Evolutionary conservation across 345 rosid genomes (phyloP).

Genomic region (Eucalyptus sp.): DNA sequence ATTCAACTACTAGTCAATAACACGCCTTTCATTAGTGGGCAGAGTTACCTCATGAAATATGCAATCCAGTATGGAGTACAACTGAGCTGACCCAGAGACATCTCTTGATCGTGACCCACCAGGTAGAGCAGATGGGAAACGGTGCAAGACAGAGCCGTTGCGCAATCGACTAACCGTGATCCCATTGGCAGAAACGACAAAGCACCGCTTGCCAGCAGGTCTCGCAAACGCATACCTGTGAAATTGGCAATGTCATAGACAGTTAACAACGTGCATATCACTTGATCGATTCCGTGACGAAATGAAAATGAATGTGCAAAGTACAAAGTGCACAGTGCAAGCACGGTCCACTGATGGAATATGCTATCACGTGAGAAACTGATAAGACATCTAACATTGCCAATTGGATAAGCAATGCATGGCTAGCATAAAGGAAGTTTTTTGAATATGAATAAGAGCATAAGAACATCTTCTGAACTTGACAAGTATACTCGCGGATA

Average conservation of each 20-base stretch:
- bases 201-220: constrained; percentile 86
- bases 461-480: not conserved
- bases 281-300: not conserved
- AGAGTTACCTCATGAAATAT: constrained; percentile 80
- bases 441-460: not conserved
- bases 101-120: constrained; percentile 66
- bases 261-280: not conserved
- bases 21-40: not conserved
- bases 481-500: not conserved
- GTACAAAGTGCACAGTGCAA: not conserved
- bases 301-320: not conserved
- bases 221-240: constrained; percentile 71
- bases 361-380: not conserved
- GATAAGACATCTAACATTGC: not conserved
- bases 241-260: not conserved
- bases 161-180: constrained; percentile 69
- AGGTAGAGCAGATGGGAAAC: constrained; percentile 79
- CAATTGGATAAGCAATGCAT: not conserved
- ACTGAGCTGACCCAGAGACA: constrained; percentile 51
- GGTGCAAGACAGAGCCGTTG: constrained; percentile 68
- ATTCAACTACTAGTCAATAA: not conserved
- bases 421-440: not conserved
- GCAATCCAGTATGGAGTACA: constrained; percentile 83
- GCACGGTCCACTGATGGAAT: not conserved
- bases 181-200: constrained; percentile 76